Evolutionary conservation across 768 basidiomycete genomes (phyloP), one percentile per base, ranked within the genome.

Genomic region (Scleroderma citrinum): DNA sequence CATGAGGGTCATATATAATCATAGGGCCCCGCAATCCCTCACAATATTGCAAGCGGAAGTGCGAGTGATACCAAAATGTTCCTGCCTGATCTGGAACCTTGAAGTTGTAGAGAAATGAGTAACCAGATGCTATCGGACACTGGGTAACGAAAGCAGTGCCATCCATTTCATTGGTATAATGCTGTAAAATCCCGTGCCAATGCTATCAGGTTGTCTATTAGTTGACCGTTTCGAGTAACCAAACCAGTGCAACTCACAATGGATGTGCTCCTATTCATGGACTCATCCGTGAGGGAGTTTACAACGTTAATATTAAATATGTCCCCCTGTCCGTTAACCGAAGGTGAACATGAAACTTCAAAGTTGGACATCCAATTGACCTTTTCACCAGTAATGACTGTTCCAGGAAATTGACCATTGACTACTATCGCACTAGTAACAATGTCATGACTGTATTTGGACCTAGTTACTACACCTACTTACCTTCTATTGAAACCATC

Each of bases 131-230:
- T 24, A 71, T 73, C 6, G 71, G 72, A 46, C 71, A 74, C 55
- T 72, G 70, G 17, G 69, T 73, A 12, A 75, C 70, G 50, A 71
- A 72, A 1, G 67, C 60, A 17, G 60, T 48, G 8, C 76, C 76
- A 47, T 78, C 76, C 48, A 72, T 71, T 40, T 65, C 69, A 2
- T 67, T 69, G 5, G 65, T 62, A 2, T 56, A 54, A 14, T 63
- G 43, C 49, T 76, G 74, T 48, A 70, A 69, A 16, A 76, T 43
- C 1, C 75, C 75, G 48, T 76, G 75, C 75, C 74, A 76, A 48
- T 70, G 69, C 47, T 53, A 19, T 19, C 20, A 29, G 16, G 29
- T 44, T 37, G 12, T 36, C 17, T 16, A 35, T 17, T 35, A 30
- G 30, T 37, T 31, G 36, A 6, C 26, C 2, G 11, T 12, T 19